Base-by-base conservation (phyloP, 2,329 filamentous ascomycete species). In the Plenodomus lindquistii region DNA sequence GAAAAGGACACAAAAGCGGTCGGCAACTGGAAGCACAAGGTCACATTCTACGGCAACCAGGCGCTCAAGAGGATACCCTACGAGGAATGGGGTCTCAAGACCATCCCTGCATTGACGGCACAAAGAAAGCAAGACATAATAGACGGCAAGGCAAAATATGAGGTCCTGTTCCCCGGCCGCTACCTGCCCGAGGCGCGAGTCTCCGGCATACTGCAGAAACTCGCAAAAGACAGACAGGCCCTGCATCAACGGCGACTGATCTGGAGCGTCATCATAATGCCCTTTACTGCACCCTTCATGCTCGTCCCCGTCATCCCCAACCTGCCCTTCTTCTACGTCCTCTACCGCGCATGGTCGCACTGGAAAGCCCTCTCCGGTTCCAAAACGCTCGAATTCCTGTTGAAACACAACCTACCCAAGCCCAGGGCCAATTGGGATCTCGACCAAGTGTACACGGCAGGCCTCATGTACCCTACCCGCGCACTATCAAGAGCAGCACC, bases 1-100 rank as follows among this genome's bases (percentile, higher is more conserved):
- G 94, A 97, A 74, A 85, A 87, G 70, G 87, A 87, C 59, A 85
- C 92, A 16, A 80, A 79, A 37, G 64, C 67, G 7, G 48, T 63
- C 4, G 57, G 61, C 37, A 89, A 89, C 44, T 97, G 94, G 94
- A 91, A 97, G 78, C 91, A 88, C 68, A 85, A 85, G 61, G 81
- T 97, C 17, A 93, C 94, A 43, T 80, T 82, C 50, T 95, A 93
- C 72, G 94, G 94, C 46, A 97, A 99, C 75, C 79, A 85, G 40
- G 85, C 90, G 15, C 83, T 99, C 52, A 86, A 89, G 62, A 85
- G 90, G 54, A 96, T 99, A 64, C 89, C 94, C 2, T 97, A 89
- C 71, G 89, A 97, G 75, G 94, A 99, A 86, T 99, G 94, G 94
- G 91, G 90, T 0, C 80, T 99, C 59, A 97, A 97, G 77, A 96